Percentiles rank a stretch among this genome's conserved stretches.
Evolutionary conservation across 2,329 filamentous ascomycete genomes (phyloP).

Genomic region (Elsinoe perseae): DNA sequence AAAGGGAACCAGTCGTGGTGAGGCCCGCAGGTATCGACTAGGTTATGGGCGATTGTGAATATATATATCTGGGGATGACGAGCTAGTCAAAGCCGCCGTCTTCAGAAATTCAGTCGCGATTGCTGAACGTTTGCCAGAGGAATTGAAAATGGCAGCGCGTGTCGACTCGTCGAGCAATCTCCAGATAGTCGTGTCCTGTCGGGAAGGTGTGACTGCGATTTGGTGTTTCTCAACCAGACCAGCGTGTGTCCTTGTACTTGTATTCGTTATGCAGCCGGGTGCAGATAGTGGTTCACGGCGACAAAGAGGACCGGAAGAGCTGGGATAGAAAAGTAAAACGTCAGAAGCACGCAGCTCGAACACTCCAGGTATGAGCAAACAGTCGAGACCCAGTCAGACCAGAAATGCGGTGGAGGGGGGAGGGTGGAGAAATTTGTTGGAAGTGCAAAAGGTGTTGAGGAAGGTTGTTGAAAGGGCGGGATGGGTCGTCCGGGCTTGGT

Average conservation of each 20-base stretch:
- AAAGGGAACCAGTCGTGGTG: conserved; percentile 14
- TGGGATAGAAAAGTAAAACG: conserved; percentile 5
- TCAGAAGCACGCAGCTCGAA: conserved; percentile 10
- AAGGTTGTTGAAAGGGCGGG: conserved; percentile 15
- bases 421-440: conserved; percentile 3
- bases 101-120: conserved; percentile 13
- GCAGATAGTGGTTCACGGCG: background rate
- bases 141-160: background rate
- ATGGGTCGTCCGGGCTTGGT: conserved; percentile 3
- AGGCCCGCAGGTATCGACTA: conserved; percentile 21
- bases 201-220: conserved; percentile 12
- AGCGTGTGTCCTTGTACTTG: background rate
- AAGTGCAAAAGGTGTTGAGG: conserved; percentile 13
- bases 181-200: background rate
- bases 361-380: conserved; percentile 12
- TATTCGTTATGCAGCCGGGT: background rate
- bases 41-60: conserved; percentile 20
- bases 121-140: conserved; percentile 4
- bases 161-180: background rate
- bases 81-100: conserved; percentile 35
- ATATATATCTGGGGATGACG: conserved; percentile 17
- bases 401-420: conserved; percentile 4
- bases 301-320: background rate
- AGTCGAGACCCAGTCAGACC: conserved; percentile 7
- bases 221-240: conserved; percentile 13